A percentile compares a stretch with the other conserved stretches of the same genome.
Evolutionary conservation across 129 eudicot species (phyloP).

Genomic region (Arctium lappa): DNA sequence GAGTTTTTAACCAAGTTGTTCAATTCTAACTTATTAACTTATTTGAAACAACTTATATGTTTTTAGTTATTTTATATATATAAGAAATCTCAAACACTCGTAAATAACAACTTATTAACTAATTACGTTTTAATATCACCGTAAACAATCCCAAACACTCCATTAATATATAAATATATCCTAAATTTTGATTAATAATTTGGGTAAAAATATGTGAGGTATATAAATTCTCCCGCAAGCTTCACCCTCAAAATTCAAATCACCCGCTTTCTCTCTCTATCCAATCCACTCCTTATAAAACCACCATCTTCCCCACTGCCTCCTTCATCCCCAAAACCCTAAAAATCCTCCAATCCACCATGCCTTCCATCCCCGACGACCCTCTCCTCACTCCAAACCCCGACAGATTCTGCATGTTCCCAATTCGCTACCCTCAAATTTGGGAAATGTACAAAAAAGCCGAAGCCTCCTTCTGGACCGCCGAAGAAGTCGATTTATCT

Average conservation of each 20-base stretch:
- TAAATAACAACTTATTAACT: no score
- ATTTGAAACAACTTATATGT: no score
- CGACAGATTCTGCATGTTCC: conserved; percentile 92
- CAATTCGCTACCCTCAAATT: conserved; percentile 75
- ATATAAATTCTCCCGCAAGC: conserved; percentile 47
- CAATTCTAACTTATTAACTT: no score
- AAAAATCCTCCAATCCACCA: neutral
- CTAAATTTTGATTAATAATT: no score
- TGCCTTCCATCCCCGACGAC: conserved; percentile 72
- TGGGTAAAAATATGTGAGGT: neutral
- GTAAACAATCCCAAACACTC: no score
- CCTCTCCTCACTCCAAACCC: conserved; percentile 82
- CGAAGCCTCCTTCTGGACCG: conserved; percentile 91
- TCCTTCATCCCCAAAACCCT: conserved; percentile 15
- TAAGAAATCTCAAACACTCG: no score
- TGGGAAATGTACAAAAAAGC: conserved; percentile 99
- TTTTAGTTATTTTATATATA: no score
- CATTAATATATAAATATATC: no score
- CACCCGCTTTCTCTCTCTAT: conserved; percentile 33
- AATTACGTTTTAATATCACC: no score
- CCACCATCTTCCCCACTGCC: neutral
- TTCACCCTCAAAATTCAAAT: conserved; percentile 36
- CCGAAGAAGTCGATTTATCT: conserved; percentile 78
- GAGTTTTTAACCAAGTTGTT: no score
- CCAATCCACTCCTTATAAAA: conserved; percentile 11